phyloP scores from a whole-genome alignment of 441 rosid genomes.

The Iberis amara region DNA sequence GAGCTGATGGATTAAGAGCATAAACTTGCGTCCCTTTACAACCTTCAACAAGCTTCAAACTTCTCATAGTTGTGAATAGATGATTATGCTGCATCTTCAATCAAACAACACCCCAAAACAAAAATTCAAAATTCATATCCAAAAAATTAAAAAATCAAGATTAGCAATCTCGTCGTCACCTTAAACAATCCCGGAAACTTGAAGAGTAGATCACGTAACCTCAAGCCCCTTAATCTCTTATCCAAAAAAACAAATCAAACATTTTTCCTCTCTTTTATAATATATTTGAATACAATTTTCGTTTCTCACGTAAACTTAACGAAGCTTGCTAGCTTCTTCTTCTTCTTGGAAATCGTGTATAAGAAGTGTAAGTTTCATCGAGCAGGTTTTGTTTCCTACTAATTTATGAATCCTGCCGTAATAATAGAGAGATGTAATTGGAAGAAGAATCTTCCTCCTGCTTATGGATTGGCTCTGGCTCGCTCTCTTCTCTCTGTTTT shows the following conservation, averaged over 20 bases:
- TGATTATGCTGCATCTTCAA: constrained; percentile 73
- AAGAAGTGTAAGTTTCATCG: constrained; percentile 26
- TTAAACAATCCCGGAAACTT: constrained; percentile 2
- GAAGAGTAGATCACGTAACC: too few relatives aligned
- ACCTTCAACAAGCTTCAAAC: constrained; percentile 70
- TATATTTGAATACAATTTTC: constrained; percentile 14
- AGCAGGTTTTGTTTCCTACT: constrained; percentile 5
- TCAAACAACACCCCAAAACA: constrained; percentile 13
- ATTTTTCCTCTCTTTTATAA: too few relatives aligned
- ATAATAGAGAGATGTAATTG: constrained; percentile 26
- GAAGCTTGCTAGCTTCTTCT: constrained; percentile 18
- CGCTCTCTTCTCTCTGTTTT: neutral
- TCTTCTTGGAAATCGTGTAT: constrained; percentile 21
- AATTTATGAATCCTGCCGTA: constrained; percentile 26
- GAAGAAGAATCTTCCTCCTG: constrained; percentile 29
- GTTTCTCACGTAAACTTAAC: neutral
- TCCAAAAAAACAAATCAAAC: too few relatives aligned
- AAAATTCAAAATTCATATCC: neutral
- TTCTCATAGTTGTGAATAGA: constrained; percentile 72
- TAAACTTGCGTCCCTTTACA: constrained; percentile 72
- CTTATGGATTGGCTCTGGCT: neutral
- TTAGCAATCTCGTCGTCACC: too few relatives aligned
- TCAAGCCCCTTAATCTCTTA: too few relatives aligned
- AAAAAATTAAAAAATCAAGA: too few relatives aligned
- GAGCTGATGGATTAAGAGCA: constrained; percentile 47